A percentile compares a stretch with the other conserved stretches of the same genome.
These are phyloP conservation scores for Ceratobasidium sp. DNA, from an alignment of 1,284 basidiomycete species.

Conservation along the genomic window DNA sequence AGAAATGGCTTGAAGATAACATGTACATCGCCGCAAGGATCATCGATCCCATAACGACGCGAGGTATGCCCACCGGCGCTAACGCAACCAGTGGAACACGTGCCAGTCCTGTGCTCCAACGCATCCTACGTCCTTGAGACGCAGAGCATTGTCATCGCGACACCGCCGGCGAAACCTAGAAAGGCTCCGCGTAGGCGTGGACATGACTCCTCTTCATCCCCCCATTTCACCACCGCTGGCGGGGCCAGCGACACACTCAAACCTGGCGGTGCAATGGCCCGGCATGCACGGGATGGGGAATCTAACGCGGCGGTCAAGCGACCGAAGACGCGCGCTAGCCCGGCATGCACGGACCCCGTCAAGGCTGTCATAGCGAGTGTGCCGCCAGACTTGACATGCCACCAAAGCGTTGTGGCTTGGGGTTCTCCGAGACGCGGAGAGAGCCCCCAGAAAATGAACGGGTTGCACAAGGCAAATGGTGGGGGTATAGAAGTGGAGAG, in stretches of 20 bases:
- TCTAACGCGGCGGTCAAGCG: constrained; percentile 87
- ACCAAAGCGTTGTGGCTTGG: constrained; percentile 69
- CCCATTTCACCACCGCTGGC: constrained; percentile 90
- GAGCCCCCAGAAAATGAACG: constrained; percentile 89
- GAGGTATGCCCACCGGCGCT: constrained; percentile 28
- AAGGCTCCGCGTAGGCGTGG: constrained; percentile 35
- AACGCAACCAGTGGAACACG: constrained; percentile 11
- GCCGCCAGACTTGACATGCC: constrained; percentile 61
- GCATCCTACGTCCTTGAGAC: constrained; percentile 33
- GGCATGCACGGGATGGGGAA: constrained; percentile 63
- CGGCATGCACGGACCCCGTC: constrained; percentile 61
- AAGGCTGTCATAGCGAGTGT: constrained; percentile 70
- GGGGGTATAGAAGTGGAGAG: constrained; percentile 78
- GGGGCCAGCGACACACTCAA: constrained; percentile 75
- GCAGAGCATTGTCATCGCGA: constrained; percentile 10
- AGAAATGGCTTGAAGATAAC: constrained; percentile 16
- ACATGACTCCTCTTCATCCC: constrained; percentile 87
- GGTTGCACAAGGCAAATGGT: constrained; percentile 33
- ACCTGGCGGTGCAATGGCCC: constrained; percentile 36
- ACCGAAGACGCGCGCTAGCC: constrained; percentile 75
- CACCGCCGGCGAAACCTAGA: constrained; percentile 8
- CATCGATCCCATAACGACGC: constrained; percentile 47
- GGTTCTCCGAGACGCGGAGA: constrained; percentile 86
- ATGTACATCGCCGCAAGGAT: constrained; percentile 33
- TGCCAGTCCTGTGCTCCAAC: constrained; percentile 32